Evolutionary conservation across 129 eudicot genomes (phyloP).

Genomic region (Kitagawia praeruptora): DNA sequence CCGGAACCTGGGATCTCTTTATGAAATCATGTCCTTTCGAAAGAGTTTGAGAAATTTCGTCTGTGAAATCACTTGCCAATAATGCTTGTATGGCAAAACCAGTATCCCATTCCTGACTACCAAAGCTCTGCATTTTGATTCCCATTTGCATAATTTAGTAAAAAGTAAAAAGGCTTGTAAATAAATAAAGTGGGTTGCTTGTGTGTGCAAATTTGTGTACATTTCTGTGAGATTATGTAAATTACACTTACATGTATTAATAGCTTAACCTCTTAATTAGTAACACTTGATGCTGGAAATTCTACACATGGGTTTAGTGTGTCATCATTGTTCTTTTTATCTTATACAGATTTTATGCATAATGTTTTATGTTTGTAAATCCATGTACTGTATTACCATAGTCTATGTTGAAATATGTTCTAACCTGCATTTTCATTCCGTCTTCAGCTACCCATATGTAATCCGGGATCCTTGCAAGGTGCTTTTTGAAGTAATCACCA

Average conservation of each 20-base stretch:
- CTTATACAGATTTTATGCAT: background rate
- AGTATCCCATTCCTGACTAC: constrained; percentile 45
- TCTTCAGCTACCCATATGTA: constrained; percentile 48
- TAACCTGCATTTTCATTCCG: constrained; percentile 36
- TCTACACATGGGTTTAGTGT: background rate
- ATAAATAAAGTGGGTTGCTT: background rate
- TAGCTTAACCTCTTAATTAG: background rate
- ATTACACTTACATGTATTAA: background rate
- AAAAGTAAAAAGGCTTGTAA: background rate
- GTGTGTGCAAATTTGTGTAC: too few relatives aligned
- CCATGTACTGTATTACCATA: background rate
- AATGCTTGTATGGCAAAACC: constrained; percentile 38
- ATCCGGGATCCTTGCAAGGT: constrained; percentile 38
- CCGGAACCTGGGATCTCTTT: constrained; percentile 31
- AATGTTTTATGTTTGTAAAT: background rate
- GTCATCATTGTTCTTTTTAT: background rate
- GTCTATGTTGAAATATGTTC: background rate
- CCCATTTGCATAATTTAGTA: background rate
- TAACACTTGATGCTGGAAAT: background rate
- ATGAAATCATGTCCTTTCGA: constrained; percentile 29
- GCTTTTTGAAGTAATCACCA: constrained; percentile 32
- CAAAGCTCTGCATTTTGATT: constrained; percentile 25
- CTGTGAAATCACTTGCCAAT: constrained; percentile 26
- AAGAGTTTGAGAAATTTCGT: constrained; percentile 23
- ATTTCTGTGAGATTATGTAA: background rate